Evolutionary conservation across 345 rosid genomes (phyloP).

Genomic region (Gossypium anomalum): DNA sequence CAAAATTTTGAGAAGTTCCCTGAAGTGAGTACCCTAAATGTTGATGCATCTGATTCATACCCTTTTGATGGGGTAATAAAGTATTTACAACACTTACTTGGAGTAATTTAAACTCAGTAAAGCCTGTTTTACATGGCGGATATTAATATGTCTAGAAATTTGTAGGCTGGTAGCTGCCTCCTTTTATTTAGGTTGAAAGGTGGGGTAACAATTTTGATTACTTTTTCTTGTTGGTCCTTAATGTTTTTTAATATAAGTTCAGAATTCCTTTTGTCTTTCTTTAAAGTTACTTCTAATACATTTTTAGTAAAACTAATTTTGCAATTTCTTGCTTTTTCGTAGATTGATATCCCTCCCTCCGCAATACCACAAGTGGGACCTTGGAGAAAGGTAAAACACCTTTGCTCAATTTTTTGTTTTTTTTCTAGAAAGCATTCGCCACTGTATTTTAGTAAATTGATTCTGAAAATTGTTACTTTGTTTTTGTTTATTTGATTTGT

Average conservation of each 20-base stretch:
- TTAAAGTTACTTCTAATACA: neutral
- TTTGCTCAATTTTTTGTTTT: neutral
- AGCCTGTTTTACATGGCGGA: conserved; percentile 1
- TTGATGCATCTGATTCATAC: neutral
- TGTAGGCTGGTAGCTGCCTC: neutral
- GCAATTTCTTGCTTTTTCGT: conserved; percentile 22
- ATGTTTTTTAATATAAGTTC: neutral
- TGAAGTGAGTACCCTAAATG: conserved; percentile 56
- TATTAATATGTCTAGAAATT: neutral
- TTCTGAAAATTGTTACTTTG: neutral
- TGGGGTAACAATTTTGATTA: neutral
- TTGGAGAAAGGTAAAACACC: conserved; percentile 79
- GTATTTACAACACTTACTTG: neutral
- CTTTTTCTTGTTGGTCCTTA: neutral
- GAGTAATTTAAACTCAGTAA: neutral
- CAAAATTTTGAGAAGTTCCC: conserved; percentile 98
- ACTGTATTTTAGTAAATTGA: neutral
- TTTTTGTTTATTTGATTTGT: conserved; percentile 15
- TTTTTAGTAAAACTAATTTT: neutral
- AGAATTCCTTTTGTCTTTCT: neutral
- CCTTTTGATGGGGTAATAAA: neutral
- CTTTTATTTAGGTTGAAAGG: neutral
- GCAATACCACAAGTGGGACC: conserved; percentile 79
- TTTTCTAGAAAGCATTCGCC: neutral
- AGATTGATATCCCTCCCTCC: conserved; percentile 61